Evolutionary conservation across 176 grass and related monocot species (phyloP).

Genomic region (Musa troglodytarum): DNA sequence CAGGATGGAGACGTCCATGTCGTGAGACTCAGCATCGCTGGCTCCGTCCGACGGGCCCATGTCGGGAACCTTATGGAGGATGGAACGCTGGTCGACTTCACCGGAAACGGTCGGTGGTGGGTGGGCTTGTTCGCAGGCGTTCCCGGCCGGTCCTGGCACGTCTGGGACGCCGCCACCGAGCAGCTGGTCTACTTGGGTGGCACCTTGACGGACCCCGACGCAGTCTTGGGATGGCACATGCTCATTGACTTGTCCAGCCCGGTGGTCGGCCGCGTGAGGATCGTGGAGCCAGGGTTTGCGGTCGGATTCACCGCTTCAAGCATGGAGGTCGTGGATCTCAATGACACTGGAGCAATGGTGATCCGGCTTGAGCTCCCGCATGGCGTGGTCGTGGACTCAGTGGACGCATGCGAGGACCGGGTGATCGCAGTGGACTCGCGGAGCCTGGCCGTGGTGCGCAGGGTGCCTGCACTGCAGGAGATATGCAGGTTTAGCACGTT

Average conservation of each 20-base stretch:
- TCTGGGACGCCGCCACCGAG: constrained; percentile 29
- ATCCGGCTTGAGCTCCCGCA: constrained; percentile 15
- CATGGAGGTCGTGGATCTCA: constrained; percentile 25
- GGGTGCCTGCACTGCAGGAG: constrained; percentile 16
- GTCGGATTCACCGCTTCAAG: constrained; percentile 28
- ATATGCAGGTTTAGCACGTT: constrained; percentile 19
- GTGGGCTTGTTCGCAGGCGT: constrained; percentile 38
- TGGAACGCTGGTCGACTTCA: constrained; percentile 34
- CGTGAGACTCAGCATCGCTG: not conserved
- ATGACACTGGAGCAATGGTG: constrained; percentile 4
- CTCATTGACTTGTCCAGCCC: constrained; percentile 17
- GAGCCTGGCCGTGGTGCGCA: constrained; percentile 15
- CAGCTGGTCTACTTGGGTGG: constrained; percentile 29
- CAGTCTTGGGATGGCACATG: constrained; percentile 32
- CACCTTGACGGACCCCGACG: constrained; percentile 17
- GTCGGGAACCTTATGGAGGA: constrained; percentile 26
- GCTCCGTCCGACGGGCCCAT: constrained; percentile 7
- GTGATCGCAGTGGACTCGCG: constrained; percentile 18
- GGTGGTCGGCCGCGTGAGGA: constrained; percentile 13
- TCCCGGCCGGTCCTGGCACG: constrained; percentile 28
- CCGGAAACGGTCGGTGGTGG: constrained; percentile 23
- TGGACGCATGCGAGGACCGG: constrained; percentile 19
- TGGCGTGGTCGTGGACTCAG: not conserved
- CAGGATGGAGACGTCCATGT: constrained; percentile 28
- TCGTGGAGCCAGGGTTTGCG: not conserved